Percentiles rank a stretch among this genome's conserved stretches.
Conservation (phyloP, 768 basidiomycete species). For the Pisolithus orientalis region DNA sequence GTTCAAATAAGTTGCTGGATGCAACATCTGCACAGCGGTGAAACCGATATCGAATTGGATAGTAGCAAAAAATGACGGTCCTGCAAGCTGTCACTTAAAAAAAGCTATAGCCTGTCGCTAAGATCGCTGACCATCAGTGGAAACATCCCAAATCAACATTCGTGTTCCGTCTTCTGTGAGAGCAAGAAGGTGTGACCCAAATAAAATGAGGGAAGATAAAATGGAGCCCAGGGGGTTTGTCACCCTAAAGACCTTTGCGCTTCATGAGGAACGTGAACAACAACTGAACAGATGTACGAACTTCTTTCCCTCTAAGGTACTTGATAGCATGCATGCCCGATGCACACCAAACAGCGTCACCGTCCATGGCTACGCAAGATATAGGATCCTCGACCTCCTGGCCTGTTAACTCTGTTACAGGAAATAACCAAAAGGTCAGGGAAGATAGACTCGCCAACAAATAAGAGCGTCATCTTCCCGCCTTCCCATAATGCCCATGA, state of each 20-base stretch:
- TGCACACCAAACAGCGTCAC: conserved; percentile 80
- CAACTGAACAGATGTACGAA: conserved; percentile 20
- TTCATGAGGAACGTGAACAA: conserved; percentile 4
- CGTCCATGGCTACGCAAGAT: conserved; percentile 71
- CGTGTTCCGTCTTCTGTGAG: conserved; percentile 72
- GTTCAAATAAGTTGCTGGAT: conserved; percentile 95
- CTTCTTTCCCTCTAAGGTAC: conserved; percentile 87
- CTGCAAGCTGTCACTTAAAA: conserved; percentile 8
- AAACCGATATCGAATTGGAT: conserved; percentile 81
- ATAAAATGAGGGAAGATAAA: conserved; percentile 64
- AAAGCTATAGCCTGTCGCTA: background rate
- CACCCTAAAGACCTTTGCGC: conserved; percentile 41
- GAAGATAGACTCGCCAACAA: conserved; percentile 65
- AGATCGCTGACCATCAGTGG: conserved; percentile 45
- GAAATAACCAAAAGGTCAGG: background rate
- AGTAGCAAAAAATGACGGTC: conserved; percentile 34
- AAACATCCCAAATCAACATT: conserved; percentile 75
- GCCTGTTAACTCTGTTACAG: conserved; percentile 40
- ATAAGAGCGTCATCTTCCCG: conserved; percentile 84
- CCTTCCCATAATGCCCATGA: conserved; percentile 98
- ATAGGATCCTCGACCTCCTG: conserved; percentile 76
- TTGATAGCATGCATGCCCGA: conserved; percentile 64
- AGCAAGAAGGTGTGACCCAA: conserved; percentile 76
- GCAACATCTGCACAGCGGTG: conserved; percentile 78
- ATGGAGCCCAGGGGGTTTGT: conserved; percentile 58